A percentile compares a stretch with the other conserved stretches of the same genome.
Conservation (phyloP, 2,329 filamentous ascomycete genomes). For the Colletotrichum camelliae region DNA sequence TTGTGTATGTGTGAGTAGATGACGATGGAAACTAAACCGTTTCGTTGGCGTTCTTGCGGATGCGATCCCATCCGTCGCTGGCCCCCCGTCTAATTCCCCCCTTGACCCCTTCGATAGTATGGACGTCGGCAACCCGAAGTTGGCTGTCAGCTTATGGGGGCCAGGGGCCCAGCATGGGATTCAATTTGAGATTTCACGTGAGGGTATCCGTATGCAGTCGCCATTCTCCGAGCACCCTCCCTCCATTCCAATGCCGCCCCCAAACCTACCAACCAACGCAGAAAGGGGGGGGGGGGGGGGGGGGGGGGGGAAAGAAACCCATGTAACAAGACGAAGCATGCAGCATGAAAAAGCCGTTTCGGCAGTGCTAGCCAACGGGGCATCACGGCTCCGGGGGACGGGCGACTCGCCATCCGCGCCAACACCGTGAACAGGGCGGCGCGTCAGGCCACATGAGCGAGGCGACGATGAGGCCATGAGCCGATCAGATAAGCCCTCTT, state of each 20-base stretch:
- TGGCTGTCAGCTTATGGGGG: neutral
- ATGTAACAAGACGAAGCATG: neutral
- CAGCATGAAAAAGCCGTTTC: neutral
- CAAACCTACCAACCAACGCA: neutral
- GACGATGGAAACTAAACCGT: neutral
- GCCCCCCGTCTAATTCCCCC: neutral
- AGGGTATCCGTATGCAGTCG: neutral
- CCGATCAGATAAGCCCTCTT: neutral
- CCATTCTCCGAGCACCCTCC: neutral
- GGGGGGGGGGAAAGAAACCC: too few species aligned
- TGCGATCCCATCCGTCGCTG: neutral
- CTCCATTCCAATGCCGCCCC: neutral
- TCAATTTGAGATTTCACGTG: neutral
- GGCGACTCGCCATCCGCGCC: neutral
- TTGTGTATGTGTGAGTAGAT: neutral
- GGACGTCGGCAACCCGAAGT: too few species aligned
- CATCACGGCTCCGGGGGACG: neutral
- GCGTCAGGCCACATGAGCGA: neutral
- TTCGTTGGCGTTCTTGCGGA: neutral
- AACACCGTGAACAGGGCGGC: neutral
- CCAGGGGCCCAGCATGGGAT: neutral
- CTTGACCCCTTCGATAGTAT: neutral
- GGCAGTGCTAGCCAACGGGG: neutral
- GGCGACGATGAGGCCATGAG: neutral
- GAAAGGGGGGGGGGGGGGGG: too few species aligned